Base-by-base conservation (phyloP, 73 alveolate genomes). In the Blepharisma japonicum region DNA sequence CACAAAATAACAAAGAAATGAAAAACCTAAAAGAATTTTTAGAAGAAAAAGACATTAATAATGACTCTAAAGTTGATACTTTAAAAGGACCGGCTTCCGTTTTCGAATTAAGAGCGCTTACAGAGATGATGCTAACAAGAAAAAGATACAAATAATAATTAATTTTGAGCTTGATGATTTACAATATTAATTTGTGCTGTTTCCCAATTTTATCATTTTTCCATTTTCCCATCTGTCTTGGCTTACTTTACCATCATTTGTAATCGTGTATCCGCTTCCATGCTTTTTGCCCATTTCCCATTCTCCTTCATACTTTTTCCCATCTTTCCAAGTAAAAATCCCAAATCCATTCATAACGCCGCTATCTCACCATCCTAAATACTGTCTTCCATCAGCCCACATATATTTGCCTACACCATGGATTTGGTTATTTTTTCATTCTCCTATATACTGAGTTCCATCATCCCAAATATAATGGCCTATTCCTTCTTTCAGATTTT, bases 281-380 rank as follows among this genome's bases (percentile, higher is more conserved):
- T 80, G 56, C 20, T 23, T 68, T 18, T 8, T 11, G 56, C 68
- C 53, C n/a, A 45, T 2, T 1, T 23, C 53, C 14, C 55, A 80
- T 45, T 71, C 56, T 7, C 84, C 87, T 80, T 80, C 84, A 71
- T 61, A 71, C 67, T 39, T 39, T 71, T n/a, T 55, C 18, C 72
- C 87, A 80, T 71, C 53, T 6, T 11, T 11, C 66, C 21, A 80
- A 45, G 14, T 20, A 0, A 25, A 6, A 14, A 21, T 66, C 6
- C 87, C 87, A 32, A 71, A 56, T 68, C 84, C 84, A 53, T 71
- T 76, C 48, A n/a, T 80, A 53, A 14, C 47, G 42, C 82, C 84
- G 49, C 23, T 25, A 32, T 32, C 27, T n/a, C 18, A 80, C 18
- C 68, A 55, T 47, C 87, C 87, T 56, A 27, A 45, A 67, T 46